Conservation (phyloP, 495 filamentous ascomycete genomes). For the Aspergillus wentii region DNA sequence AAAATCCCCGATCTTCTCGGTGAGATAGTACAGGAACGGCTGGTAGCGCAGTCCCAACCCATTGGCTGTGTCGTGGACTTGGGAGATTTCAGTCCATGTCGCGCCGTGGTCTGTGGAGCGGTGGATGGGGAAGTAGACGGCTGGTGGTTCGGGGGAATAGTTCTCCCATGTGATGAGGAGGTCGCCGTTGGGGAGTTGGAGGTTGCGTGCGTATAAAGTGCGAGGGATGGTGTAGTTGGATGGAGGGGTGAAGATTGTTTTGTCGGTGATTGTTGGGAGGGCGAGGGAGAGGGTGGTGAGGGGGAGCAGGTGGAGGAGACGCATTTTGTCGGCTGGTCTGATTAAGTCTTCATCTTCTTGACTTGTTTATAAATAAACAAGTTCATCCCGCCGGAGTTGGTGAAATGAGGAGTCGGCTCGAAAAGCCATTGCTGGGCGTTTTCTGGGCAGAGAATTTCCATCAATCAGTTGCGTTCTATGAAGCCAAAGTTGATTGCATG, state of each 20-base stretch:
- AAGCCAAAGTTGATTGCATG: no score
- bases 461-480: no score
- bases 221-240: constrained; percentile 30
- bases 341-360: not conserved
- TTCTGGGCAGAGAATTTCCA: no score
- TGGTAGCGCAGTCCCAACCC: constrained; percentile 63
- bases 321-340: constrained; percentile 5
- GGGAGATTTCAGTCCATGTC: constrained; percentile 58
- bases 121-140: constrained; percentile 44
- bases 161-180: constrained; percentile 52
- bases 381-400: constrained; percentile 29
- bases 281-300: constrained; percentile 11
- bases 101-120: constrained; percentile 55
- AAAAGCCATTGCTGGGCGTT: no score
- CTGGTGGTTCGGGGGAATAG: constrained; percentile 49
- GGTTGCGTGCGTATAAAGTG: constrained; percentile 19
- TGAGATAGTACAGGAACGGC: constrained; percentile 60
- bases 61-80: constrained; percentile 58
- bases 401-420: no score
- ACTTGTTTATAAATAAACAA: constrained; percentile 1
- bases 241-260: constrained; percentile 29
- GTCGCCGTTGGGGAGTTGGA: constrained; percentile 20
- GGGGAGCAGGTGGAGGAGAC: constrained; percentile 13
- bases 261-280: constrained; percentile 12
- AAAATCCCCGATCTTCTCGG: constrained; percentile 50